A percentile compares a stretch with the other conserved stretches of the same genome.
Conservation (phyloP, 768 basidiomycete genomes). For the Rhodosporidiobolus sp. region DNA sequence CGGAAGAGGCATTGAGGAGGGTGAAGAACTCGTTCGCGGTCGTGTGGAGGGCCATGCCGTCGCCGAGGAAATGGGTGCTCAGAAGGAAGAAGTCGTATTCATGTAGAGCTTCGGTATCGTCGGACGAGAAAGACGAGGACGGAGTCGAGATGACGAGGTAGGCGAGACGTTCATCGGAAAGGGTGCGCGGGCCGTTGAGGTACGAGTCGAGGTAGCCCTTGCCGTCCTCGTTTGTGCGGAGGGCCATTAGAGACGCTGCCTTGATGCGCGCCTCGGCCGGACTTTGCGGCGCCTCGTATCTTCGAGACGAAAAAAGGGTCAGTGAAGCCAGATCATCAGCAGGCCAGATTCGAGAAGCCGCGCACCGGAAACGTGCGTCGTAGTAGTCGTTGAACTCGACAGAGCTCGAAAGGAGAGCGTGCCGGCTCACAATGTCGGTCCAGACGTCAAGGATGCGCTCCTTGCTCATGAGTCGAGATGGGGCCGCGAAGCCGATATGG, state of each 20-base stretch:
- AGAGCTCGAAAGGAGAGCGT: slow-evolving; percentile 67
- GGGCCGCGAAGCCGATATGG: slow-evolving; percentile 65
- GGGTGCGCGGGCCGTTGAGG: slow-evolving; percentile 71
- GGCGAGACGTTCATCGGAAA: slow-evolving; percentile 65
- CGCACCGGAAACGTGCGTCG: slow-evolving; percentile 68
- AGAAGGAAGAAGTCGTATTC: slow-evolving; percentile 65
- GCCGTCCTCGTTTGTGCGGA: slow-evolving; percentile 60
- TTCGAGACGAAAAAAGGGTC: slow-evolving; percentile 43
- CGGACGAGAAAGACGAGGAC: slow-evolving; percentile 11
- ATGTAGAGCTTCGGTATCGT: slow-evolving; percentile 38
- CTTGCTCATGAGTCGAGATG: slow-evolving; percentile 52
- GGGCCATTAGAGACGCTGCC: slow-evolving; percentile 57
- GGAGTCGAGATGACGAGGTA: slow-evolving; percentile 55
- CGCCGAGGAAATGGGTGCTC: slow-evolving; percentile 76
- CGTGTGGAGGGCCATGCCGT: slow-evolving; percentile 80
- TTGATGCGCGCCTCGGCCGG: slow-evolving; percentile 54
- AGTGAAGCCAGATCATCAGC: background rate
- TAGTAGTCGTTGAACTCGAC: slow-evolving; percentile 56
- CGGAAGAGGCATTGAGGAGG: slow-evolving; percentile 50
- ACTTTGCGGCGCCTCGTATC: slow-evolving; percentile 55
- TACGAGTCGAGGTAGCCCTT: slow-evolving; percentile 61
- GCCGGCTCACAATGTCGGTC: slow-evolving; percentile 67
- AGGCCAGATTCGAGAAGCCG: slow-evolving; percentile 3
- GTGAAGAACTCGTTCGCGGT: slow-evolving; percentile 76
- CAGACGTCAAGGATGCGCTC: slow-evolving; percentile 60